phyloP scores from a whole-genome alignment of 768 basidiomycete species.

The Phanerodontia chrysosporium region DNA sequence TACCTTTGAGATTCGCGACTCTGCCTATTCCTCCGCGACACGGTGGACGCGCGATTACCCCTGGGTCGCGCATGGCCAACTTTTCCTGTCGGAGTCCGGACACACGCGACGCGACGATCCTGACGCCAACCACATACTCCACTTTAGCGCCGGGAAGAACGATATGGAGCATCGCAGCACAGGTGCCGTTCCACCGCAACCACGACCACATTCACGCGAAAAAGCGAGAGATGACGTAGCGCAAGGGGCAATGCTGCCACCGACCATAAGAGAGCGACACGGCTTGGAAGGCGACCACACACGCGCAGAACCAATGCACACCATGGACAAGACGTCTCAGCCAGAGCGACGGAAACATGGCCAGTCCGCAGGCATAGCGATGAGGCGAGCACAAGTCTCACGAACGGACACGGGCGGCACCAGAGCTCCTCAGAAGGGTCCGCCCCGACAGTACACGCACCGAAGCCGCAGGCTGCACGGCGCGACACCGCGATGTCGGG shows the following conservation, averaged over 20 bases:
- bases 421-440: slow-evolving; percentile 31
- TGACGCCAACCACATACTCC: slow-evolving; percentile 1
- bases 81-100: slow-evolving; percentile 12
- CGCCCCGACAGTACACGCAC: slow-evolving; percentile 2
- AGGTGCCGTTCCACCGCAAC: slow-evolving; percentile 38
- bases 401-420: background rate
- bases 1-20: slow-evolving; percentile 54
- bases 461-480: background rate
- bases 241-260: slow-evolving; percentile 16
- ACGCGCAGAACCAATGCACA: background rate
- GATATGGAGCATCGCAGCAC: slow-evolving; percentile 15
- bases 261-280: slow-evolving; percentile 21
- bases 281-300: slow-evolving; percentile 18
- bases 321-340: slow-evolving; percentile 9
- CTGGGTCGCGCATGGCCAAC: slow-evolving; percentile 39
- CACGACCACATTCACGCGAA: slow-evolving; percentile 37
- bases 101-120: slow-evolving; percentile 4
- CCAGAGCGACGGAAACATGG: background rate
- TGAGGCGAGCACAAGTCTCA: background rate
- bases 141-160: slow-evolving; percentile 8
- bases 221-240: slow-evolving; percentile 31
- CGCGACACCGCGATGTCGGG: slow-evolving; percentile 20
- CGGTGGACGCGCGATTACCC: slow-evolving; percentile 46
- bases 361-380: background rate
- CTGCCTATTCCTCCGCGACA: slow-evolving; percentile 50